Conservation (phyloP, 2,329 filamentous ascomycete genomes). For the Aureobasidium namibiae region DNA sequence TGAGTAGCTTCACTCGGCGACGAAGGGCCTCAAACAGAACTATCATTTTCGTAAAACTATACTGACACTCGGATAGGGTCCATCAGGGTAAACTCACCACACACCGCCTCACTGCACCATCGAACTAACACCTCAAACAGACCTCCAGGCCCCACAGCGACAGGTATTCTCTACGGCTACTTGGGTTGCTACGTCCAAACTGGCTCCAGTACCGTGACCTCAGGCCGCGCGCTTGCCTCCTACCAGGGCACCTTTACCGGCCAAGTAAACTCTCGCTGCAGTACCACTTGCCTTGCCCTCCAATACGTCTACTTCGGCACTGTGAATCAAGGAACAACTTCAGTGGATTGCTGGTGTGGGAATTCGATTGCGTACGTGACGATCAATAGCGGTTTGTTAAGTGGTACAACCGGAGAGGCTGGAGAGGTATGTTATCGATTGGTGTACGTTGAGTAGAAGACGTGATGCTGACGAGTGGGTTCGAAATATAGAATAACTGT, state of each 20-base stretch:
- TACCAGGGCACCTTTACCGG: slow-evolving; percentile 19
- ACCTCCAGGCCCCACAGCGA: slow-evolving; percentile 12
- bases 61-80: not conserved
- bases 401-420: not conserved
- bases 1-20: not conserved
- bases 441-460: too few species aligned
- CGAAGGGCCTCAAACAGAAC: not conserved
- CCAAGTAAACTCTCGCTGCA: slow-evolving; percentile 19
- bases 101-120: not conserved
- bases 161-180: slow-evolving; percentile 19
- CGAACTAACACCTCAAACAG: not conserved
- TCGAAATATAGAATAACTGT: slow-evolving; percentile 3
- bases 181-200: slow-evolving; percentile 25
- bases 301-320: slow-evolving; percentile 22
- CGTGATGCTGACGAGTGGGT: slow-evolving; percentile 20
- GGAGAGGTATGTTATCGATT: slow-evolving; percentile 16
- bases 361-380: slow-evolving; percentile 21
- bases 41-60: not conserved
- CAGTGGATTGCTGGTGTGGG: slow-evolving; percentile 24
- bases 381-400: slow-evolving; percentile 1
- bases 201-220: slow-evolving; percentile 16
- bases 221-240: slow-evolving; percentile 19
- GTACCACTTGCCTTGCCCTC: slow-evolving; percentile 12
- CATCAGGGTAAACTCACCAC: slow-evolving; percentile 5
- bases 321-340: slow-evolving; percentile 18